Evolutionary conservation across 192 early-diverging fungal species (phyloP).

Genomic region (Pilaira anomala): DNA sequence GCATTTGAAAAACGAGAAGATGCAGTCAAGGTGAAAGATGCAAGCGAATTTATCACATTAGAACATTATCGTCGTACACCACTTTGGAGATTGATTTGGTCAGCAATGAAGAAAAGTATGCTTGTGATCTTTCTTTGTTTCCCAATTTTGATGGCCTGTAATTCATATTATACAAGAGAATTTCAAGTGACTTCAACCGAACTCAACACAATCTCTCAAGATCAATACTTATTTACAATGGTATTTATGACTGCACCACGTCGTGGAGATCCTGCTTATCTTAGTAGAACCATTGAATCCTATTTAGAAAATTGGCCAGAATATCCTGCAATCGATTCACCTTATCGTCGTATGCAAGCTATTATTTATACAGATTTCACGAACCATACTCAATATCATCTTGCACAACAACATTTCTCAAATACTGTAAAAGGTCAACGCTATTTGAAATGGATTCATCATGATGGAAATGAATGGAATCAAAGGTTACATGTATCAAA

Average conservation of each 20-base stretch:
- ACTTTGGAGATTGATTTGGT: slow-evolving; percentile 32
- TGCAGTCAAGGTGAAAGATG: neutral
- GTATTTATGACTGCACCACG: slow-evolving; percentile 54
- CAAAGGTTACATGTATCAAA: slow-evolving; percentile 48
- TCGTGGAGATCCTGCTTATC: slow-evolving; percentile 40
- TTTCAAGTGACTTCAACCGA: slow-evolving; percentile 8
- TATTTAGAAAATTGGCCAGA: slow-evolving; percentile 46
- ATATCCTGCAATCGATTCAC: slow-evolving; percentile 32
- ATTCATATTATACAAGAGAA: slow-evolving; percentile 32
- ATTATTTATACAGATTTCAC: slow-evolving; percentile 53
- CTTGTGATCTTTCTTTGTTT: slow-evolving; percentile 24
- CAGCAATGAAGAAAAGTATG: slow-evolving; percentile 18
- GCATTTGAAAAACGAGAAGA: slow-evolving; percentile 13
- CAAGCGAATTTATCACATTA: neutral
- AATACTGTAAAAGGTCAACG: slow-evolving; percentile 40
- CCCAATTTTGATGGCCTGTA: slow-evolving; percentile 33
- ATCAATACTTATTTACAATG: slow-evolving; percentile 44
- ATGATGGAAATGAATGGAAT: slow-evolving; percentile 46
- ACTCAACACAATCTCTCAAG: slow-evolving; percentile 29
- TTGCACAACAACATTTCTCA: slow-evolving; percentile 32
- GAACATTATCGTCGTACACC: slow-evolving; percentile 27
- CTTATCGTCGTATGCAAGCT: slow-evolving; percentile 47
- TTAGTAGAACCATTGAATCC: slow-evolving; percentile 42
- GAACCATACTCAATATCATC: slow-evolving; percentile 43
- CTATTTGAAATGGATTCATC: slow-evolving; percentile 45